Evolutionary conservation across 2,329 filamentous ascomycete species (phyloP).

Genomic region (Calycina marina): DNA sequence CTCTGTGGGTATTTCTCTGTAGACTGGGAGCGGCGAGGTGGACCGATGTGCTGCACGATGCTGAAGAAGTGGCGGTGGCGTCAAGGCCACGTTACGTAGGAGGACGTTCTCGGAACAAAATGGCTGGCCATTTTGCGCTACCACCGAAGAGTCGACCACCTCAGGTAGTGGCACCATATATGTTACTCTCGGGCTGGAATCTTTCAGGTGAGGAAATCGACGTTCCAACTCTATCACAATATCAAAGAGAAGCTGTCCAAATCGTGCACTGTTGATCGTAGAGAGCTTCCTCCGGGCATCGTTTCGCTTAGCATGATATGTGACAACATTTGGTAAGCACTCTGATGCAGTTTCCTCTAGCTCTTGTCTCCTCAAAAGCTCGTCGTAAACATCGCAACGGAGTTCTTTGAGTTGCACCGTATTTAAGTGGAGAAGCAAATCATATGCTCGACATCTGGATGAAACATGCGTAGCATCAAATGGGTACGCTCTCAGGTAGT

Average conservation of each 20-base stretch:
- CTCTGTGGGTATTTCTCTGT: too few species aligned
- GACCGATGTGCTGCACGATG: too few species aligned
- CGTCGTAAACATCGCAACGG: slow-evolving; percentile 12
- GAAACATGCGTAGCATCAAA: not conserved
- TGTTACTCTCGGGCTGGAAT: too few species aligned
- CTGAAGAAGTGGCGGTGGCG: too few species aligned
- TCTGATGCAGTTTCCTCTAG: slow-evolving; percentile 20
- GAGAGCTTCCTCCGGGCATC: slow-evolving; percentile 9
- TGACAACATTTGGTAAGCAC: slow-evolving; percentile 2
- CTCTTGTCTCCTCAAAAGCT: slow-evolving; percentile 11
- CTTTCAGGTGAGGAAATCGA: slow-evolving; percentile 4
- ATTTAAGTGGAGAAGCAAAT: slow-evolving; percentile 6
- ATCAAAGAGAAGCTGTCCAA: slow-evolving; percentile 9
- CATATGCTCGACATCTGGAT: slow-evolving; percentile 1
- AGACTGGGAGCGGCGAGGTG: too few species aligned
- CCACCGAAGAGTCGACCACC: too few species aligned
- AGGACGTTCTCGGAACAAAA: too few species aligned
- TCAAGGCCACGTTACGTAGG: too few species aligned
- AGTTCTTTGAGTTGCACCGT: slow-evolving; percentile 10
- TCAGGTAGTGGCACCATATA: too few species aligned
- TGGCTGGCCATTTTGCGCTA: too few species aligned
- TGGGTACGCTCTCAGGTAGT: not conserved
- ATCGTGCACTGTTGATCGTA: slow-evolving; percentile 4
- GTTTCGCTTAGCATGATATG: slow-evolving; percentile 10
- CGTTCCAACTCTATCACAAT: slow-evolving; percentile 9